phyloP scores from a whole-genome alignment of 2,329 filamentous ascomycete species.

The Xylaria sp. region DNA sequence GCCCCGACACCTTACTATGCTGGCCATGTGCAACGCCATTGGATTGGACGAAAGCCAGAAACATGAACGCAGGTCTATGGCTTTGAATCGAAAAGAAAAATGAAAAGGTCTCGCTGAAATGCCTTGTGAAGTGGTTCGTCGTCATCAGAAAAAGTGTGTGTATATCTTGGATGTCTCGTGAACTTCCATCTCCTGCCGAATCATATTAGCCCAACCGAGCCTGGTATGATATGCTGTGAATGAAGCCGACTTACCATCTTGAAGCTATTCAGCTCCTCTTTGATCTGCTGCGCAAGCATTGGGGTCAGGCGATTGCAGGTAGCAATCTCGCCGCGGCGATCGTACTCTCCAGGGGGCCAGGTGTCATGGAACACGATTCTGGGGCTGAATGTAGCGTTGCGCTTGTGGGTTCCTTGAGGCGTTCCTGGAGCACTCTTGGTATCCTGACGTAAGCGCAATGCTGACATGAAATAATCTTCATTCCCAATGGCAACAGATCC shows the following conservation, averaged over 20 bases:
- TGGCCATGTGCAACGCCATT: constrained; percentile 63
- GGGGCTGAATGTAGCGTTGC: constrained; percentile 83
- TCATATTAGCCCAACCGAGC: constrained; percentile 53
- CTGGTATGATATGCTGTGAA: background rate
- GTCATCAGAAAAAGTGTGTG: constrained; percentile 97
- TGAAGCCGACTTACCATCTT: constrained; percentile 82
- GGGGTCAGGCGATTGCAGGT: constrained; percentile 98
- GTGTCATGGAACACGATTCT: constrained; percentile 96
- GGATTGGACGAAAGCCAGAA: constrained; percentile 62
- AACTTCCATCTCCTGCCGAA: constrained; percentile 93
- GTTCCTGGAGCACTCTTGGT: constrained; percentile 84
- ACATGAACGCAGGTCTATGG: constrained; percentile 58
- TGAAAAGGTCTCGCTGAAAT: constrained; percentile 43
- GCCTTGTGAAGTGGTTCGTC: constrained; percentile 48
- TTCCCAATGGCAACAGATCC: constrained; percentile 79
- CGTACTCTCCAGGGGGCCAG: constrained; percentile 95
- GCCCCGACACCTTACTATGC: constrained; percentile 70
- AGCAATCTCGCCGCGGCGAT: constrained; percentile 93
- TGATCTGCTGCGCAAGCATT: constrained; percentile 98
- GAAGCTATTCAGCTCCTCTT: constrained; percentile 98
- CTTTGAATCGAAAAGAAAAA: constrained; percentile 41
- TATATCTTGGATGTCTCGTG: constrained; percentile 99
- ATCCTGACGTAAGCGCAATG: constrained; percentile 77
- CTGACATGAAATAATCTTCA: constrained; percentile 90
- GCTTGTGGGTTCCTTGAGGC: constrained; percentile 69